These are phyloP conservation scores for Aspergillus japonicus DNA, from an alignment of 2,329 filamentous ascomycete species.

Conservation along the genomic window DNA sequence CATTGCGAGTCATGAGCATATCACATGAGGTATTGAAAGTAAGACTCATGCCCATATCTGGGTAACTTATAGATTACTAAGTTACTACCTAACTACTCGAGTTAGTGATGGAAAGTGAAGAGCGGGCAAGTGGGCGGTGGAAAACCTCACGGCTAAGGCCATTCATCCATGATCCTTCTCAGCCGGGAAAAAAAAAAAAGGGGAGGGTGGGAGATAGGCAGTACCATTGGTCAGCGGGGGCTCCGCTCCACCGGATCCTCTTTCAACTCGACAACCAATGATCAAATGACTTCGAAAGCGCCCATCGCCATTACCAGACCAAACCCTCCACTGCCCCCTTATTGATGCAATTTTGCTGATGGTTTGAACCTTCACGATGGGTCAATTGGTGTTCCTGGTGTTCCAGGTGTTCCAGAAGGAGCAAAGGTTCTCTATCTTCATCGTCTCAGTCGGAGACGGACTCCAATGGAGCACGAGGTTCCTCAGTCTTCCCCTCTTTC, in stretches of 20 bases:
- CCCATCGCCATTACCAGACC: slow-evolving; percentile 9
- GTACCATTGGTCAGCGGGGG: slow-evolving; percentile 10
- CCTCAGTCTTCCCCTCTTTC: slow-evolving; percentile 1
- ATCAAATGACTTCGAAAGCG: neutral
- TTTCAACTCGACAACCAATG: slow-evolving; percentile 8
- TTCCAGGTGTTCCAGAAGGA: slow-evolving; percentile 1
- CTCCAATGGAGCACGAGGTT: neutral
- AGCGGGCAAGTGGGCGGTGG: neutral
- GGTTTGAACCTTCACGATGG: neutral
- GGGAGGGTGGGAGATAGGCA: slow-evolving; percentile 1
- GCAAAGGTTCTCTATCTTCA: neutral
- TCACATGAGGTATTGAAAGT: neutral
- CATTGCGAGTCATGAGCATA: neutral
- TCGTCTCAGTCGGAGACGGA: neutral
- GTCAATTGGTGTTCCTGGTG: neutral
- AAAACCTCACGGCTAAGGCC: neutral
- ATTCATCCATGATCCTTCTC: neutral
- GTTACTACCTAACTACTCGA: too few species aligned
- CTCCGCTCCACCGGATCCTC: slow-evolving; percentile 7
- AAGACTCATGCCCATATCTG: too few species aligned
- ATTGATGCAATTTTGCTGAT: neutral
- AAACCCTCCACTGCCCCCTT: slow-evolving; percentile 16
- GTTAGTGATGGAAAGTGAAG: neutral
- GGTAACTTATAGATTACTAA: too few species aligned
- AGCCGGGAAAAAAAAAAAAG: slow-evolving; percentile 14